Conservation (phyloP, 2,329 filamentous ascomycete genomes). For the Rugonectria rugulosa region DNA sequence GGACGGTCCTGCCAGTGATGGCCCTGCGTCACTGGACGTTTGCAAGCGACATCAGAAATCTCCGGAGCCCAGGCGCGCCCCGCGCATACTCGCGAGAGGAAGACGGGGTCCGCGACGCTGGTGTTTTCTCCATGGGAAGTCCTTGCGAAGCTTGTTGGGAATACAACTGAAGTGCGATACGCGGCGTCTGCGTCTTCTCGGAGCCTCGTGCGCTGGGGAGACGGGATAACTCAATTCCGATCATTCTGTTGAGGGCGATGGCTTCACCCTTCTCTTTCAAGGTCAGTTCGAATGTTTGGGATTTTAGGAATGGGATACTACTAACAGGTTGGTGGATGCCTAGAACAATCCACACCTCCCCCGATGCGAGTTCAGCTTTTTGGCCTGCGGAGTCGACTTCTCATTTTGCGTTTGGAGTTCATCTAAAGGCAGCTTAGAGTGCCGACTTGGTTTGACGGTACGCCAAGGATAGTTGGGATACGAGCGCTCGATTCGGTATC, state of each 20-base stretch:
- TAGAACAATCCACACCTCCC: too few species aligned
- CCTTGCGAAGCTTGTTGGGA: constrained; percentile 86
- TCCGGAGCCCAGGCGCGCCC: constrained; percentile 58
- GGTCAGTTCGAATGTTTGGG: constrained; percentile 37
- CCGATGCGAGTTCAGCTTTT: too few species aligned
- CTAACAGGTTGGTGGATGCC: constrained; percentile 24
- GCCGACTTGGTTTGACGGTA: too few species aligned
- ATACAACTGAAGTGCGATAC: constrained; percentile 89
- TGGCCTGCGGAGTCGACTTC: too few species aligned
- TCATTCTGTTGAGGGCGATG: constrained; percentile 86
- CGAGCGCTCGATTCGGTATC: too few species aligned
- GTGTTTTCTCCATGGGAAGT: constrained; percentile 81
- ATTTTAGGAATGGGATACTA: constrained; percentile 37
- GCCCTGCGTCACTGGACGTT: constrained; percentile 82
- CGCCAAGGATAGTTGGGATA: too few species aligned
- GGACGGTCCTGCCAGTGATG: constrained; percentile 79
- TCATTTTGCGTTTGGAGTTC: too few species aligned
- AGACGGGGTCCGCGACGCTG: constrained; percentile 22
- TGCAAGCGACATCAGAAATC: constrained; percentile 95
- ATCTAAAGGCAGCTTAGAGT: too few species aligned
- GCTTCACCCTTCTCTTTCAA: constrained; percentile 45
- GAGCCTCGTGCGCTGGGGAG: constrained; percentile 24
- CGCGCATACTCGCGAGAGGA: constrained; percentile 27
- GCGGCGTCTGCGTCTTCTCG: constrained; percentile 66
- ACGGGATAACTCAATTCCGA: constrained; percentile 84